Percentiles rank a stretch among this genome's conserved stretches.
phyloP scores from a whole-genome alignment of 768 basidiomycete genomes.

The Trametopsis cervina region DNA sequence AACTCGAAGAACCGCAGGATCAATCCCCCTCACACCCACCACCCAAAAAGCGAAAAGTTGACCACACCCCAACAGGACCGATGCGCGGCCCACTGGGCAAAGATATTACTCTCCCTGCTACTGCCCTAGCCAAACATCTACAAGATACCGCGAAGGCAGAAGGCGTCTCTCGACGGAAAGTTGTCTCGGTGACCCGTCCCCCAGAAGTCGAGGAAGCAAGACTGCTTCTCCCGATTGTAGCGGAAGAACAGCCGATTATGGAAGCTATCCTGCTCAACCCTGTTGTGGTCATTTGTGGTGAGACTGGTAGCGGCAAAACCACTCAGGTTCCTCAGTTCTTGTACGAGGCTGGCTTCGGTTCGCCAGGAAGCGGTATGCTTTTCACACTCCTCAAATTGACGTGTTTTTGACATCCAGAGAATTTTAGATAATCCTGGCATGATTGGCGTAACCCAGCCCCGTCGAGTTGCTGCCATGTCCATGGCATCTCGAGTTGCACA shows the following conservation, averaged over 20 bases:
- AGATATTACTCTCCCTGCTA: slow-evolving; percentile 57
- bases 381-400: too few relatives aligned
- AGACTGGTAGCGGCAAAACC: slow-evolving; percentile 98
- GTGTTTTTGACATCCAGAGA: not conserved
- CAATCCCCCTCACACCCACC: slow-evolving; percentile 9
- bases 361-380: slow-evolving; percentile 64
- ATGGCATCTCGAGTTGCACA: slow-evolving; percentile 91
- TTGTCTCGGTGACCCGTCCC: slow-evolving; percentile 53
- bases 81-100: slow-evolving; percentile 81
- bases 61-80: slow-evolving; percentile 23
- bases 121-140: slow-evolving; percentile 53
- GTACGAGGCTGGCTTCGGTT: slow-evolving; percentile 95
- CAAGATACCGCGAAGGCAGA: slow-evolving; percentile 14
- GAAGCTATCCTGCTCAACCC: slow-evolving; percentile 83
- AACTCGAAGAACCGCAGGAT: not conserved
- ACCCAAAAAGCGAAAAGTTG: slow-evolving; percentile 45
- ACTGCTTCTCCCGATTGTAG: slow-evolving; percentile 77
- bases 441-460: slow-evolving; percentile 96
- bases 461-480: slow-evolving; percentile 94
- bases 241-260: slow-evolving; percentile 93
- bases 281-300: slow-evolving; percentile 83
- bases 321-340: slow-evolving; percentile 98
- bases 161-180: slow-evolving; percentile 24
- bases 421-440: slow-evolving; percentile 88
- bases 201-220: slow-evolving; percentile 70